Conservation (phyloP, 805 yeast species). For the Yamadazyma ubonensis region DNA sequence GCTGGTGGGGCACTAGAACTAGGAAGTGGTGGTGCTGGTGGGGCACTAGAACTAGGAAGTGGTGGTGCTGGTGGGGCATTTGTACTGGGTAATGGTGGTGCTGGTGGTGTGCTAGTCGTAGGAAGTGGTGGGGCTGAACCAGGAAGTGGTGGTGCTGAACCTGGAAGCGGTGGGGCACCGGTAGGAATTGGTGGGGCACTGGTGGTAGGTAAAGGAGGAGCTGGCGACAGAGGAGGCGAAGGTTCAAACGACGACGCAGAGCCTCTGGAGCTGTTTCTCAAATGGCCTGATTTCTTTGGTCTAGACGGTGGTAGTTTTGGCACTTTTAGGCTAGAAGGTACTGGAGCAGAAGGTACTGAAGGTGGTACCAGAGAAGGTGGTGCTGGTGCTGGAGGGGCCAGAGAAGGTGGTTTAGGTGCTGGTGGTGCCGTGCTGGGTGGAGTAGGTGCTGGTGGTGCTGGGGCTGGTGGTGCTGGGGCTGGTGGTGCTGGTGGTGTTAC, state of each 20-base stretch:
- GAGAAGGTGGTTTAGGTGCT: neutral
- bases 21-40: slow-evolving; percentile 17
- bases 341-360: slow-evolving; percentile 6
- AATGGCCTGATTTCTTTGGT: slow-evolving; percentile 39
- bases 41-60: slow-evolving; percentile 17
- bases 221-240: slow-evolving; percentile 11
- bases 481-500: neutral
- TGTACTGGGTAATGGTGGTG: slow-evolving; percentile 18
- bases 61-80: slow-evolving; percentile 18
- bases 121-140: slow-evolving; percentile 22
- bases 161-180: slow-evolving; percentile 22
- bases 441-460: slow-evolving; percentile 25
- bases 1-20: slow-evolving; percentile 34
- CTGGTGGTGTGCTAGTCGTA: slow-evolving; percentile 16
- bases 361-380: slow-evolving; percentile 2
- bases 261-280: slow-evolving; percentile 22
- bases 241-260: slow-evolving; percentile 20
- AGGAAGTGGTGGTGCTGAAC: slow-evolving; percentile 20
- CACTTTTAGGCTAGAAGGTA: slow-evolving; percentile 18
- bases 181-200: slow-evolving; percentile 18
- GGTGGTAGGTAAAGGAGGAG: slow-evolving; percentile 10
- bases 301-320: slow-evolving; percentile 42
- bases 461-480: slow-evolving; percentile 5
- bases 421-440: no score
- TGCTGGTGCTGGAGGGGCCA: slow-evolving; percentile 3